Evolutionary conservation across 805 yeast genomes (phyloP), one percentile per base, ranked within the genome.

Genomic region (Candida arabinofermentans): DNA sequence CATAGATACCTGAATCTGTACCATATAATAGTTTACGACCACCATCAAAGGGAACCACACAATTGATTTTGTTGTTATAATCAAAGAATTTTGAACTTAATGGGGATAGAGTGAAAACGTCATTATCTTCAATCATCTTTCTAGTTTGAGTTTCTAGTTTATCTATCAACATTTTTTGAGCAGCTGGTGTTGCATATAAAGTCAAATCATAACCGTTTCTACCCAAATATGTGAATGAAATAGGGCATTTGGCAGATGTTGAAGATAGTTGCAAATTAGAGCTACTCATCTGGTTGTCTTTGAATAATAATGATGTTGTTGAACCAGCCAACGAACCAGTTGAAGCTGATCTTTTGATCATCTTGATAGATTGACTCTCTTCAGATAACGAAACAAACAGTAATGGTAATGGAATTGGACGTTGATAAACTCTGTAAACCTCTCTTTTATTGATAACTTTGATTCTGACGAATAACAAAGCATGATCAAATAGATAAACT

Each of bases 21-120:
- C 98, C 98, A 57, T 86, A 90, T 27, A 93, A 62, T 49, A 90
- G 66, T 58, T 90, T 86, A 49, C 95, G 77, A 17, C 98, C 98
- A 40, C 96, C 96, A 58, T 93, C 96, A 61, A 86, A 84, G 26
- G 96, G 95, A 30, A 86, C 89, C 23, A 89, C 91, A 69, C 97
- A 89, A 58, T 87, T 89, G 53, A 91, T 86, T 46, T 84, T 77
- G 57, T 90, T 80, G 17, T 72, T 72, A 37, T 81, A 78, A 49
- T 80, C 88, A 62, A 90, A 90, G 55, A 79, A 79, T 46, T 84
- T 72, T 19, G 87, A 81, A 49, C 84, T 86, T 41, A 87, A 71
- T 46, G 88, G 83, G 14, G 82, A 79, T 48, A 83, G 67, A 1
- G 93, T 81, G 62, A 85, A 89, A 47, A 91, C 83, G 51, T 88